Conservation (phyloP, 768 basidiomycete genomes). For the Phaffia tasmanica region DNA sequence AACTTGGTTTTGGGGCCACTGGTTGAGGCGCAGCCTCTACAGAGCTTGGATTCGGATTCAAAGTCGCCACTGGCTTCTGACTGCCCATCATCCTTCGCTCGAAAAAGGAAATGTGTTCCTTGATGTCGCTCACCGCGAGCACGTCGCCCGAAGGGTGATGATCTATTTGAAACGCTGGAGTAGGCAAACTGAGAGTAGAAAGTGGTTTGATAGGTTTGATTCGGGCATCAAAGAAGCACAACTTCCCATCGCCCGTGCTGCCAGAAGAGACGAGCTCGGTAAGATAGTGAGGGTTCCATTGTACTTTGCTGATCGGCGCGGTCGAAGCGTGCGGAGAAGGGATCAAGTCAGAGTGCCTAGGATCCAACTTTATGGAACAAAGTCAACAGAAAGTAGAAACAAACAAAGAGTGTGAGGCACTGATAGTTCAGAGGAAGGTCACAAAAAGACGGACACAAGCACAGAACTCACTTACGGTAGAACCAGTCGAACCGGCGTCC, state of each 20-base stretch:
- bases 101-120: conserved; percentile 18
- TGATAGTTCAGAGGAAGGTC: too few relatives aligned
- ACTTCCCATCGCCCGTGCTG: conserved; percentile 4
- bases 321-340: conserved; percentile 7
- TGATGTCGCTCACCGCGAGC: conserved; percentile 17
- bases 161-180: conserved; percentile 1
- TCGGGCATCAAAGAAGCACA: conserved; percentile 17
- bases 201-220: conserved; percentile 2
- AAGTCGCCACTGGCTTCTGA: neutral
- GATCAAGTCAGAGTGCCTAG: conserved; percentile 9
- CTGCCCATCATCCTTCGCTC: conserved; percentile 19
- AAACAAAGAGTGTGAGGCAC: too few relatives aligned
- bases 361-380: conserved; percentile 8
- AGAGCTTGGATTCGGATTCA: neutral
- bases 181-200: conserved; percentile 3
- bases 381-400: neutral
- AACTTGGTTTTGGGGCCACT: neutral
- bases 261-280: conserved; percentile 19
- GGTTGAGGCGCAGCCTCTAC: neutral
- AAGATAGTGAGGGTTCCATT: conserved; percentile 6
- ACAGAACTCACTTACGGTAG: conserved; percentile 6
- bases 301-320: conserved; percentile 6
- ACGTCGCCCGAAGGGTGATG: conserved; percentile 16
- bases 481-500: conserved; percentile 3
- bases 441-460: neutral